These are phyloP conservation scores for Moringa oleifera DNA, from an alignment of 345 rosid species.

Conservation along the genomic window DNA sequence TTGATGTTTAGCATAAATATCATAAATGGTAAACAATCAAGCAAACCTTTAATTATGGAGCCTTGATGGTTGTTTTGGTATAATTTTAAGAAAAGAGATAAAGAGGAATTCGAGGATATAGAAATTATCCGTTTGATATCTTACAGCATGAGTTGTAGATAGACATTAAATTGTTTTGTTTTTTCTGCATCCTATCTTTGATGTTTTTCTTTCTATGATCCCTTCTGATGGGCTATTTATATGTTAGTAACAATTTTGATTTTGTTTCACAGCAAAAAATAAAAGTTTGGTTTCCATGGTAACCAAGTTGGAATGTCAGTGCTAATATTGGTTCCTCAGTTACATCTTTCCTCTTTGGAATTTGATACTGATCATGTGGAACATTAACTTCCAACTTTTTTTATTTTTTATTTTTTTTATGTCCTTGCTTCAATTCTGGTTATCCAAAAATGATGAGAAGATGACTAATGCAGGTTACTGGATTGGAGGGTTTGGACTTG, in stretches of 20 bases:
- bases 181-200: not conserved
- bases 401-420: conserved; percentile 4
- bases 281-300: no score
- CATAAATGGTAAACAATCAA: no score
- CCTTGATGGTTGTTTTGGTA: no score
- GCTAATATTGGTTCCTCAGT: not conserved
- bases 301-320: no score
- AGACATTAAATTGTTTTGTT: not conserved
- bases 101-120: not conserved
- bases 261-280: no score
- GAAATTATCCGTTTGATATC: no score
- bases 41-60: no score
- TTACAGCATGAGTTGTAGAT: not conserved
- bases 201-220: not conserved
- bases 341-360: not conserved
- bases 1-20: no score
- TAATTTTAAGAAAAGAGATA: not conserved
- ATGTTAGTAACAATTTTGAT: no score
- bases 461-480: conserved; percentile 49
- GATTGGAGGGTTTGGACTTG: conserved; percentile 83
- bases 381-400: not conserved
- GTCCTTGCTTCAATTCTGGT: not conserved
- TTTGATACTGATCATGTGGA: not conserved
- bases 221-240: no score
- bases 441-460: conserved; percentile 4